Conservation (phyloP, 768 basidiomycete species). For the Agrocybe chaxingu region DNA sequence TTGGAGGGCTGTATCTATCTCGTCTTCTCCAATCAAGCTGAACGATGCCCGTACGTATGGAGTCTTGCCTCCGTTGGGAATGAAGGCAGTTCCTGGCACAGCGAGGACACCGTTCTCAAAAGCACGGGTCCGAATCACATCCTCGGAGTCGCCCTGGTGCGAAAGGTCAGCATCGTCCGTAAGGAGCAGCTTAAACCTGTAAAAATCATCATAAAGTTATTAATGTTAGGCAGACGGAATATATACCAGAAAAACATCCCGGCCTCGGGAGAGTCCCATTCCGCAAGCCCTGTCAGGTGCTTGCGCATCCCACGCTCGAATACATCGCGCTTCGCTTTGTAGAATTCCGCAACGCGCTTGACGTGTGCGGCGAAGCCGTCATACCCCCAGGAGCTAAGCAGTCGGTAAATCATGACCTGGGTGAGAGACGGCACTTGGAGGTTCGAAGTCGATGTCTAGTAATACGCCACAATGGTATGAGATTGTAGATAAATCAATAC, state of each 20-base stretch:
- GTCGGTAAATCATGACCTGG: slow-evolving; percentile 55
- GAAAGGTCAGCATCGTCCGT: slow-evolving; percentile 18
- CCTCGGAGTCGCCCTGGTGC: slow-evolving; percentile 63
- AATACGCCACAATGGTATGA: background rate
- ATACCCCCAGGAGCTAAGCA: slow-evolving; percentile 73
- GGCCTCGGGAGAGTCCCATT: slow-evolving; percentile 68
- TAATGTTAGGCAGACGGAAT: background rate
- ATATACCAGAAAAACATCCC: slow-evolving; percentile 87
- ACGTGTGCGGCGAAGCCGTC: slow-evolving; percentile 73
- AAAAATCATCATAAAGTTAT: background rate
- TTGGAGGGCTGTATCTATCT: slow-evolving; percentile 71
- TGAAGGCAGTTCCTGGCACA: slow-evolving; percentile 81
- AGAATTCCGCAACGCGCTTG: slow-evolving; percentile 66
- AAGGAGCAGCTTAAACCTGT: slow-evolving; percentile 72
- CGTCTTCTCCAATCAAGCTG: slow-evolving; percentile 59
- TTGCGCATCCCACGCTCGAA: slow-evolving; percentile 76
- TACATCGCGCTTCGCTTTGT: slow-evolving; percentile 66
- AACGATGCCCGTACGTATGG: slow-evolving; percentile 83
- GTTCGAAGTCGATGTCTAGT: slow-evolving; percentile 63
- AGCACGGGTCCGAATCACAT: slow-evolving; percentile 70
- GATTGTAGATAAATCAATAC: slow-evolving; percentile 2
- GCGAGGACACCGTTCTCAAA: slow-evolving; percentile 84
- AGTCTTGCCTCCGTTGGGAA: slow-evolving; percentile 66
- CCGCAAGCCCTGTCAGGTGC: slow-evolving; percentile 75
- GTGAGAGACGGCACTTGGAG: slow-evolving; percentile 66